A percentile compares a stretch with the other conserved stretches of the same genome.
Evolutionary conservation across 805 yeast species (phyloP).

Genomic region (Wickerhamomyces silvicola): DNA sequence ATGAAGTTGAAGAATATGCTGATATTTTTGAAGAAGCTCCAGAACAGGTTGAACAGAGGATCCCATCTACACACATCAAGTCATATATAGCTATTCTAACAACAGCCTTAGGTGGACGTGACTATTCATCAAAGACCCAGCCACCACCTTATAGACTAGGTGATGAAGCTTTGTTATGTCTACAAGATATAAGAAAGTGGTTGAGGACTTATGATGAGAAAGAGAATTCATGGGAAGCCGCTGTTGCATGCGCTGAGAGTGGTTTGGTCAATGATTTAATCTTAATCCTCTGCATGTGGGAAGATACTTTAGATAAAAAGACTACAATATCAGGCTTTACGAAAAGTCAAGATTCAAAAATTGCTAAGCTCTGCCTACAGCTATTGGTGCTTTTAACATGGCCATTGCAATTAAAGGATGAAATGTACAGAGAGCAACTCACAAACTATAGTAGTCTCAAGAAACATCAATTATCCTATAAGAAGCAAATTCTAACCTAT

Average conservation of each 20-base stretch:
- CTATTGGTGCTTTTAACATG: conserved; percentile 78
- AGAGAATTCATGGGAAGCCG: conserved; percentile 68
- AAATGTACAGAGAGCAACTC: conserved; percentile 44
- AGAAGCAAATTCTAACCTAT: conserved; percentile 54
- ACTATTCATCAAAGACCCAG: conserved; percentile 43
- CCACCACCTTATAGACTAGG: conserved; percentile 70
- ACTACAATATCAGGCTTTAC: conserved; percentile 23
- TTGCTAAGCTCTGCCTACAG: conserved; percentile 71
- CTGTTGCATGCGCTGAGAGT: conserved; percentile 79
- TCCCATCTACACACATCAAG: conserved; percentile 22
- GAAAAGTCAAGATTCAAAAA: conserved; percentile 41
- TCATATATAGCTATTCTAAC: conserved; percentile 78
- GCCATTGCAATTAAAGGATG: conserved; percentile 66
- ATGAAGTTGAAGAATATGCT: conserved; percentile 1
- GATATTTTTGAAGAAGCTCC: background rate
- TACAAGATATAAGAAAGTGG: conserved; percentile 87
- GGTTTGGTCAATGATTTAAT: conserved; percentile 72
- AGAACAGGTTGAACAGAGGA: background rate
- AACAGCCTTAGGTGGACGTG: conserved; percentile 89
- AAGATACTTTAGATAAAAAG: conserved; percentile 30
- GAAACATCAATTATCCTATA: conserved; percentile 64
- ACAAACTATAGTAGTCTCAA: conserved; percentile 52
- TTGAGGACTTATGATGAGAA: conserved; percentile 75
- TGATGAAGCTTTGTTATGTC: conserved; percentile 66
- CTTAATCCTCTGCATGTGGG: conserved; percentile 73